These are phyloP conservation scores for Coniosporium apollinis DNA, from an alignment of 495 filamentous ascomycete species.

Conservation along the genomic window DNA sequence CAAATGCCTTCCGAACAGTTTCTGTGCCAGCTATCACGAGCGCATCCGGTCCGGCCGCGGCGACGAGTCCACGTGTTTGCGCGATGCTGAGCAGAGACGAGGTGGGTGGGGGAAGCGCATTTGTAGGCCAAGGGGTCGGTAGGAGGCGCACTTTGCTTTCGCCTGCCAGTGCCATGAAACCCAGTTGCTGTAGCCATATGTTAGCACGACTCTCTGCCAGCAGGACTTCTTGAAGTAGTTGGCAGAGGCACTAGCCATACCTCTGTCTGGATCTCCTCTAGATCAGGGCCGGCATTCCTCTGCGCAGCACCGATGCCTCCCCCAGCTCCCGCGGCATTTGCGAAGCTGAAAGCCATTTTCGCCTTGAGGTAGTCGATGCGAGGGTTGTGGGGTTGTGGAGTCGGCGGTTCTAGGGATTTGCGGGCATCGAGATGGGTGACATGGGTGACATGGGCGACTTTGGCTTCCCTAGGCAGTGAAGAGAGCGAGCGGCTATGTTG, in stretches of 20 bases:
- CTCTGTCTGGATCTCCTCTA: conserved; percentile 44
- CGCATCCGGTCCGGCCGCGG: conserved; percentile 68
- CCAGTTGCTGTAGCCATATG: conserved; percentile 65
- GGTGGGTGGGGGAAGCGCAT: conserved; percentile 57
- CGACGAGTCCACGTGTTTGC: conserved; percentile 61
- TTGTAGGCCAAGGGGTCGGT: conserved; percentile 58
- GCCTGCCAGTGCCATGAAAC: conserved; percentile 62
- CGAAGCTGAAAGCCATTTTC: conserved; percentile 56
- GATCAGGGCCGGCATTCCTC: conserved; percentile 35
- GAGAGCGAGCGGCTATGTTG: no score
- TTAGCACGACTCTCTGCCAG: not conserved
- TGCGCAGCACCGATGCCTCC: conserved; percentile 9
- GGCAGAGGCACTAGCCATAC: conserved; percentile 12
- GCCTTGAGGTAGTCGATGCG: conserved; percentile 26
- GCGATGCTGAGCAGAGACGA: conserved; percentile 79
- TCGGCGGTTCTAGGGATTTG: conserved; percentile 1
- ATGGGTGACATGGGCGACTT: no score
- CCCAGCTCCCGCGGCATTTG: conserved; percentile 18
- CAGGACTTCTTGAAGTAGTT: not conserved
- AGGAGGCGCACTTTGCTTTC: conserved; percentile 70
- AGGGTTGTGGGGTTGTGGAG: conserved; percentile 19
- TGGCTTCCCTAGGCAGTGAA: no score
- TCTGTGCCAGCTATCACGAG: conserved; percentile 65
- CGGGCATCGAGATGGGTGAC: no score
- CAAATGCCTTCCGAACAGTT: conserved; percentile 59